phyloP scores from a whole-genome alignment of 1,139 yeast genomes.

The Groenewaldozyma sp. region DNA sequence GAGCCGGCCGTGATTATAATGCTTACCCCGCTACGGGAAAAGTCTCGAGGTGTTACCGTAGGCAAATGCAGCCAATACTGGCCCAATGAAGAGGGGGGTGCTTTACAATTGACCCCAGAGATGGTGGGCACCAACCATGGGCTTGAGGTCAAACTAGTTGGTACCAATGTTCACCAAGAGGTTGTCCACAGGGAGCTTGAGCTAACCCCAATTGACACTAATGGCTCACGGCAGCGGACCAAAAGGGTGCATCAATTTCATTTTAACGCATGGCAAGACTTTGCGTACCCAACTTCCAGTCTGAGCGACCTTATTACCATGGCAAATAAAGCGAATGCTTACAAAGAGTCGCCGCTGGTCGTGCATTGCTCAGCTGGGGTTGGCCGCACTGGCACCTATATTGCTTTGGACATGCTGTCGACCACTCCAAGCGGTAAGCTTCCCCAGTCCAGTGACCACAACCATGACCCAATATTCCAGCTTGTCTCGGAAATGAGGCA shows the following conservation, averaged over 20 bases:
- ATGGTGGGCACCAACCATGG: slow-evolving; percentile 10
- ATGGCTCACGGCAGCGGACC: neutral
- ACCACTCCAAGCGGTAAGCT: slow-evolving; percentile 8
- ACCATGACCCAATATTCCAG: slow-evolving; percentile 22
- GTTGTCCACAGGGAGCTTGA: slow-evolving; percentile 3
- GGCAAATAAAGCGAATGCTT: slow-evolving; percentile 21
- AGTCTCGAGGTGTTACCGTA: slow-evolving; percentile 36
- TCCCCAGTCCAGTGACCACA: slow-evolving; percentile 12
- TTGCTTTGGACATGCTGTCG: slow-evolving; percentile 52
- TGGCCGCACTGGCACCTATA: slow-evolving; percentile 74
- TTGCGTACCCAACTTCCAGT: slow-evolving; percentile 36
- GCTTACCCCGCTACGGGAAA: slow-evolving; percentile 68
- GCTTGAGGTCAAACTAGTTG: slow-evolving; percentile 11
- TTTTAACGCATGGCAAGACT: slow-evolving; percentile 52
- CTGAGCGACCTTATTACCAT: slow-evolving; percentile 34
- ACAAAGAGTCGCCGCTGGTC: slow-evolving; percentile 31
- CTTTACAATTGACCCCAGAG: slow-evolving; percentile 12
- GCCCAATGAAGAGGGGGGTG: slow-evolving; percentile 35
- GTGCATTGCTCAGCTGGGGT: slow-evolving; percentile 85
- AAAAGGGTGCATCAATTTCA: slow-evolving; percentile 41
- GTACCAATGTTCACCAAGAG: slow-evolving; percentile 13
- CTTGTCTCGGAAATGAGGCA: slow-evolving; percentile 41
- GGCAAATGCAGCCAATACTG: slow-evolving; percentile 73
- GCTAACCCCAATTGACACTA: neutral
- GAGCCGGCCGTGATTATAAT: slow-evolving; percentile 57